Evolutionary conservation across 805 yeast genomes (phyloP).

Genomic region (Clavispora santaluciae): DNA sequence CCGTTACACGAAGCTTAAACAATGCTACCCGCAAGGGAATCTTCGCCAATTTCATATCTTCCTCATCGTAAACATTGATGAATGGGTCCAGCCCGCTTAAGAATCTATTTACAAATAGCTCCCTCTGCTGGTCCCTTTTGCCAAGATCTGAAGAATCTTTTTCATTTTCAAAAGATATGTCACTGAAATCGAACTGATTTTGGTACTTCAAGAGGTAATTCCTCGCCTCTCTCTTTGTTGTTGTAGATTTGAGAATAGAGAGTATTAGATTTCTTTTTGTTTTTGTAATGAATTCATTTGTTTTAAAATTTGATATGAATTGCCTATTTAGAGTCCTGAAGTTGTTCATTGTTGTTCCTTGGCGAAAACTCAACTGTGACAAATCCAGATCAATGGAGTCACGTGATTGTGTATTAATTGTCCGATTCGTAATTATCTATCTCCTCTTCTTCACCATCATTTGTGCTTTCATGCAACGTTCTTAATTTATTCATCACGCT

Average conservation of each 20-base stretch:
- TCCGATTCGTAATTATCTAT: conserved; percentile 6
- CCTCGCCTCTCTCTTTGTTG: conserved; percentile 88
- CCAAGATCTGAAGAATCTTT: conserved; percentile 19
- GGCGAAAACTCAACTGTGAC: background rate
- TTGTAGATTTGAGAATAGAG: conserved; percentile 81
- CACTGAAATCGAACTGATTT: conserved; percentile 32
- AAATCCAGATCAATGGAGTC: background rate
- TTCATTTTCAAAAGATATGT: conserved; percentile 6
- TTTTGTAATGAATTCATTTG: conserved; percentile 31
- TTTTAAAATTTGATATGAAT: conserved; percentile 34
- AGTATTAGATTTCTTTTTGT: conserved; percentile 68
- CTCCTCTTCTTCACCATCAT: conserved; percentile 14
- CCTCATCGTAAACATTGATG: conserved; percentile 26
- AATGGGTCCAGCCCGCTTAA: conserved; percentile 31
- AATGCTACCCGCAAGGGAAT: conserved; percentile 53
- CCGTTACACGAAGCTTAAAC: conserved; percentile 43
- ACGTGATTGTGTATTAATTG: background rate
- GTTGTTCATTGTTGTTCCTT: conserved; percentile 21
- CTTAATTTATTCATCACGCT: conserved; percentile 75
- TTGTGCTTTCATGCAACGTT: conserved; percentile 40
- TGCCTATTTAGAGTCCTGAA: conserved; percentile 24
- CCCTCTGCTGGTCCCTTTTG: conserved; percentile 25
- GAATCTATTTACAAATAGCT: conserved; percentile 30
- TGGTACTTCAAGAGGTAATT: conserved; percentile 73
- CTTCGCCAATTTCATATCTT: conserved; percentile 30